phyloP scores from a whole-genome alignment of 768 basidiomycete species.

The Tricholoma furcatifolium region DNA sequence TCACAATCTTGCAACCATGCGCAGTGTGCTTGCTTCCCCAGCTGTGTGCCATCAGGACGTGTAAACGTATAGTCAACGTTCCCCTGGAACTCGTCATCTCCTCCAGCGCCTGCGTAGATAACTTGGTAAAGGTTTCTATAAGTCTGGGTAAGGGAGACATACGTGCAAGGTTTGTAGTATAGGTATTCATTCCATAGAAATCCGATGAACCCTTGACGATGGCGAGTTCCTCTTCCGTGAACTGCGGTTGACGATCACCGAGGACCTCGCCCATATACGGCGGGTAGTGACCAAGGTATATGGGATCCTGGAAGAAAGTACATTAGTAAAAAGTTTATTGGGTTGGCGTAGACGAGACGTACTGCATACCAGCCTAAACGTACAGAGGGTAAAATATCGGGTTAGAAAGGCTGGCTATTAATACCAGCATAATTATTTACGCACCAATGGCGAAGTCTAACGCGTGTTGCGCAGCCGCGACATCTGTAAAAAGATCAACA shows the following conservation, averaged over 20 bases:
- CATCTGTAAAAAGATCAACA: slow-evolving; percentile 36
- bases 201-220: slow-evolving; percentile 65
- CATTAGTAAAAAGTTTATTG: background rate
- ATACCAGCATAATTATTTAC: slow-evolving; percentile 5
- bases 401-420: slow-evolving; percentile 11
- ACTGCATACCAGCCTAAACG: slow-evolving; percentile 60
- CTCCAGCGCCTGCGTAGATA: slow-evolving; percentile 46
- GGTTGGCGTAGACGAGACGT: slow-evolving; percentile 19
- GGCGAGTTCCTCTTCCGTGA: slow-evolving; percentile 52
- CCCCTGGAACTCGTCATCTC: slow-evolving; percentile 64
- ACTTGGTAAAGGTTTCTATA: background rate
- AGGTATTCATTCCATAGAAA: slow-evolving; percentile 75
- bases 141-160: slow-evolving; percentile 17
- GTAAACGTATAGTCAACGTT: slow-evolving; percentile 60
- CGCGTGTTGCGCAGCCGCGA: slow-evolving; percentile 69
- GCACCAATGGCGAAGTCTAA: slow-evolving; percentile 70
- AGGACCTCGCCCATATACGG: slow-evolving; percentile 53
- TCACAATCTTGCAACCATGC: slow-evolving; percentile 67
- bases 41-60: slow-evolving; percentile 59
- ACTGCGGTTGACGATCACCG: slow-evolving; percentile 56
- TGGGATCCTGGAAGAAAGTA: slow-evolving; percentile 46
- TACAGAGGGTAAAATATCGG: slow-evolving; percentile 23
- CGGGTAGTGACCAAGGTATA: slow-evolving; percentile 74
- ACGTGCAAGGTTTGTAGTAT: slow-evolving; percentile 66
- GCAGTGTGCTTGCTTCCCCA: slow-evolving; percentile 65